phyloP scores from a whole-genome alignment of 2,329 filamentous ascomycete genomes.

The Colletotrichum eleusines region DNA sequence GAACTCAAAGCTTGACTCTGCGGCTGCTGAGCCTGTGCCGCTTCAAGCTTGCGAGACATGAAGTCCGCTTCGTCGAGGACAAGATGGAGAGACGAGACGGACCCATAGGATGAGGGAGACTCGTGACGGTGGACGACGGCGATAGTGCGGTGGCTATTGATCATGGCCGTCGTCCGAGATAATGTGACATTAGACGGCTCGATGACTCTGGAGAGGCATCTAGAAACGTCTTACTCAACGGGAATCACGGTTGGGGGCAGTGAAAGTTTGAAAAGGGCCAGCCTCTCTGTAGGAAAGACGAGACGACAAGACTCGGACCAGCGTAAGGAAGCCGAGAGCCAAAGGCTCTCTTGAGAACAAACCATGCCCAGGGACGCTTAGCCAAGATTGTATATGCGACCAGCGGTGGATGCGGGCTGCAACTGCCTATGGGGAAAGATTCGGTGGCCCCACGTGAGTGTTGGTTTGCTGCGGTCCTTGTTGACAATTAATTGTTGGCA shows the following conservation, averaged over 20 bases:
- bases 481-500: not conserved
- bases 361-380: slow-evolving; percentile 16
- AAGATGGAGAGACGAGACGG: not conserved
- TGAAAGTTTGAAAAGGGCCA: not conserved
- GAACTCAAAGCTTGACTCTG: slow-evolving; percentile 22
- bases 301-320: slow-evolving; percentile 9
- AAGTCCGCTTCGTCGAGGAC: slow-evolving; percentile 6
- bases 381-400: slow-evolving; percentile 8
- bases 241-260: not conserved
- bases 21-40: slow-evolving; percentile 11
- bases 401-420: not conserved
- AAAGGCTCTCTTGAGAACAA: slow-evolving; percentile 15
- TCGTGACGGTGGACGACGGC: not conserved
- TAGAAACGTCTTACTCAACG: not conserved
- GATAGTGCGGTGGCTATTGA: not conserved
- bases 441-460: not conserved
- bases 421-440: not conserved
- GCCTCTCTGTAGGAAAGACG: not conserved
- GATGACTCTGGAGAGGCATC: not conserved
- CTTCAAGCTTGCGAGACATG: slow-evolving; percentile 25
- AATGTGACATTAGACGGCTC: slow-evolving; percentile 7
- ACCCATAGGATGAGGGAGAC: not conserved
- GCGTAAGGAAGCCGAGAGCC: slow-evolving; percentile 21
- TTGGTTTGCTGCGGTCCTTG: not conserved
- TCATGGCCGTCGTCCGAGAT: slow-evolving; percentile 26